A percentile compares a stretch with the other conserved stretches of the same genome.
phyloP scores from a whole-genome alignment of 108 stramenopile genomes.

The Cylindrotheca closterium region DNA sequence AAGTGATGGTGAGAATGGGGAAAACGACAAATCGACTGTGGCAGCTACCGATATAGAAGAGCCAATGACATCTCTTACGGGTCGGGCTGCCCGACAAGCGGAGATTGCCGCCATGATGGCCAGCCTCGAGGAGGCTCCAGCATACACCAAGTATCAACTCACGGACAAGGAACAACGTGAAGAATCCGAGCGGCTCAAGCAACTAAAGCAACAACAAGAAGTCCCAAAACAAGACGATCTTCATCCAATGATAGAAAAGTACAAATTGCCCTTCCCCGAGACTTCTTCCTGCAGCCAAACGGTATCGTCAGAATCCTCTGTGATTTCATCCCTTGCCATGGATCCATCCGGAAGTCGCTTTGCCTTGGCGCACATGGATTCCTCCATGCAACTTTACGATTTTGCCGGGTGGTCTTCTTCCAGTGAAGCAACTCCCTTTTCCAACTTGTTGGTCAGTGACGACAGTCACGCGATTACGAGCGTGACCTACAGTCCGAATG shows the following conservation, averaged over 20 bases:
- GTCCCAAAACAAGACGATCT: conserved; percentile 22
- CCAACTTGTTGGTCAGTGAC: conserved; percentile 34
- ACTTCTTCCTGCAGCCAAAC: conserved; percentile 10
- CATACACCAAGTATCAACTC: conserved; percentile 32
- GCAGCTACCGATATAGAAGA: too few relatives aligned
- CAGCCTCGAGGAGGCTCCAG: conserved; percentile 64
- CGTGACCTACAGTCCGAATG: conserved; percentile 45
- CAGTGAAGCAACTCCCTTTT: conserved; percentile 28
- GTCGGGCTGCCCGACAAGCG: conserved; percentile 72
- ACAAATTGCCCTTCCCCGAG: conserved; percentile 23
- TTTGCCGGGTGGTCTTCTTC: conserved; percentile 80
- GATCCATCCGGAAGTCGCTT: conserved; percentile 87
- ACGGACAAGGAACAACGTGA: conserved; percentile 8
- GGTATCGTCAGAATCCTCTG: conserved; percentile 6
- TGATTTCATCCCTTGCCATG: conserved; percentile 28
- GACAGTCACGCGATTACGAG: conserved; percentile 50
- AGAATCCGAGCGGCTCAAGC: conserved; percentile 5
- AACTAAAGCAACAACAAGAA: conserved; percentile 11
- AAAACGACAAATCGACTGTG: neutral
- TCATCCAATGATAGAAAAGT: conserved; percentile 19
- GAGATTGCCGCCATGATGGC: conserved; percentile 86
- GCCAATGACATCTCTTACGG: too few relatives aligned
- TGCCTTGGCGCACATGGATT: conserved; percentile 75
- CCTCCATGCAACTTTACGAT: conserved; percentile 70
- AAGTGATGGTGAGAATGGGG: neutral